Percentiles rank a stretch among this genome's conserved stretches.
phyloP scores from a whole-genome alignment of 106 monocot genomes.

The Iris macrosiphon region DNA sequence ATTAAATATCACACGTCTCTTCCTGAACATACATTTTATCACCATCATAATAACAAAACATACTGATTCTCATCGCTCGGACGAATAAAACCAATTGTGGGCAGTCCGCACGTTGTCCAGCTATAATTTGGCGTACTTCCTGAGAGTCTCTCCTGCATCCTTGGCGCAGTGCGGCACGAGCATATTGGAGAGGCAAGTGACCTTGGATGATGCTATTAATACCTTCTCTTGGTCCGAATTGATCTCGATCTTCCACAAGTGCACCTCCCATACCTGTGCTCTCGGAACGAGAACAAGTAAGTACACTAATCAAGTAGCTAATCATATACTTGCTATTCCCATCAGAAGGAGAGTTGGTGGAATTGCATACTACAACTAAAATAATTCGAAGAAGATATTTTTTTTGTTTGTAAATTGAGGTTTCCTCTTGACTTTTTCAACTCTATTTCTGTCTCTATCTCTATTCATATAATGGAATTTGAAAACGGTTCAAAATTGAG shows the following conservation, averaged over 20 bases:
- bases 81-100: no score
- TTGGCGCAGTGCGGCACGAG: conserved; percentile 30
- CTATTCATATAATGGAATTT: background rate
- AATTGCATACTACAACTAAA: background rate
- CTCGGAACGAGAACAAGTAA: background rate
- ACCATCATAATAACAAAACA: no score
- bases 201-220: conserved; percentile 28
- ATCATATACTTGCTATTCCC: background rate
- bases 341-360: background rate
- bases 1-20: no score
- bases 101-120: no score
- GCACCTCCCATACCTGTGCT: conserved; percentile 56
- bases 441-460: no score
- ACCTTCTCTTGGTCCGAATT: conserved; percentile 10
- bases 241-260: conserved; percentile 29
- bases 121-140: conserved; percentile 39
- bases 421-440: no score
- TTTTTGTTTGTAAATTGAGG: no score
- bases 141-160: conserved; percentile 19
- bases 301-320: background rate
- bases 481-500: no score
- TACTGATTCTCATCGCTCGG: no score
- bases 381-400: no score
- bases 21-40: no score
- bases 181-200: conserved; percentile 38